These are phyloP conservation scores for Panicum virgatum DNA, from an alignment of 202 grass and related monocot species.

Conservation along the genomic window DNA sequence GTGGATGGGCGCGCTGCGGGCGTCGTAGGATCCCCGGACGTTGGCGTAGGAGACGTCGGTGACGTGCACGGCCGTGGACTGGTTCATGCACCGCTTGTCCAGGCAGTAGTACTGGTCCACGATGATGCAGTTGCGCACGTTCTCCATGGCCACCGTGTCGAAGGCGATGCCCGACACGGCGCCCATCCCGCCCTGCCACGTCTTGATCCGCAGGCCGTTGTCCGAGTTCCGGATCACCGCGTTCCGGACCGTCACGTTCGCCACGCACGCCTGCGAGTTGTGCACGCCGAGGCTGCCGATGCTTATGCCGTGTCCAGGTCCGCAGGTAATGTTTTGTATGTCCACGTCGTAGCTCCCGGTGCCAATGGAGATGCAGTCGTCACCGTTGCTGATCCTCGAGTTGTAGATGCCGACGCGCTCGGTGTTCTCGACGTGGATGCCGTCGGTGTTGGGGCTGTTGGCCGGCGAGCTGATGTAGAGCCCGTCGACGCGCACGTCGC, in stretches of 20 bases:
- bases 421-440: constrained; percentile 95
- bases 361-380: constrained; percentile 96
- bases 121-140: constrained; percentile 92
- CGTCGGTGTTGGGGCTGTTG: constrained; percentile 90
- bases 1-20: constrained; percentile 73
- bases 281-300: constrained; percentile 93
- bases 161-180: constrained; percentile 64
- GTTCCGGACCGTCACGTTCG: constrained; percentile 77
- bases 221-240: constrained; percentile 83
- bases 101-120: constrained; percentile 95
- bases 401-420: constrained; percentile 78
- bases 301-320: constrained; percentile 80
- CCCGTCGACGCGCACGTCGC: constrained; percentile 76
- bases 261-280: constrained; percentile 92
- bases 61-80: constrained; percentile 74
- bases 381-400: constrained; percentile 89
- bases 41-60: constrained; percentile 69
- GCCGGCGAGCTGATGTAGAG: constrained; percentile 76
- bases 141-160: constrained; percentile 66
- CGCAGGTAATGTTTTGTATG: constrained; percentile 81
- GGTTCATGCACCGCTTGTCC: constrained; percentile 79
- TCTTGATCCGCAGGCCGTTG: constrained; percentile 90
- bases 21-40: constrained; percentile 74
- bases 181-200: constrained; percentile 88
- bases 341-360: constrained; percentile 82